phyloP scores from a whole-genome alignment of 148 eudicot genomes.

The Vaccinium darrowii region DNA sequence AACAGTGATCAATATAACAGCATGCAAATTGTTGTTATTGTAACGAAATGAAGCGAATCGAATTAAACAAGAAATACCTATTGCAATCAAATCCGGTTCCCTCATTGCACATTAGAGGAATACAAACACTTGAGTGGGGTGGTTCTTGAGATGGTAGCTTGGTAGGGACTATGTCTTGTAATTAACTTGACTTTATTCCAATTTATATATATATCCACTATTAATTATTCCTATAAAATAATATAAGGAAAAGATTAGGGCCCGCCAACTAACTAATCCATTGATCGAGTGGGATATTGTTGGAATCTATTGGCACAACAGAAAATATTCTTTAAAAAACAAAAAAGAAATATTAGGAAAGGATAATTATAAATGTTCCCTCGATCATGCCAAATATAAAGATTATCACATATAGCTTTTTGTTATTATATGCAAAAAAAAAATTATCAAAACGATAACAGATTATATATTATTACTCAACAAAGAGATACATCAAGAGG shows the following conservation, averaged over 20 bases:
- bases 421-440: not conserved
- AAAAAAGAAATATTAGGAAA: not conserved
- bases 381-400: not conserved
- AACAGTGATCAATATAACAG: too few relatives aligned
- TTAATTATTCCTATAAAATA: not conserved
- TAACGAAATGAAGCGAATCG: too few relatives aligned
- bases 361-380: not conserved
- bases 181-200: slow-evolving; percentile 4
- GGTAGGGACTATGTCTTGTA: not conserved
- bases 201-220: not conserved
- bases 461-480: too few relatives aligned
- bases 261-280: not conserved
- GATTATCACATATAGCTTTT: not conserved
- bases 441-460: too few relatives aligned
- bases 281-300: not conserved
- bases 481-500: too few relatives aligned
- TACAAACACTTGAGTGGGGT: too few relatives aligned
- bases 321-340: not conserved
- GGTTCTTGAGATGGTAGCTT: too few relatives aligned
- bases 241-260: not conserved
- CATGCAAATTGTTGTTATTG: too few relatives aligned
- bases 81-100: not conserved
- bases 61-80: too few relatives aligned
- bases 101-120: not conserved
- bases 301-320: slow-evolving; percentile 4